Base-by-base conservation (phyloP, 1,139 yeast species). In the Kodamaea ohmeri region DNA sequence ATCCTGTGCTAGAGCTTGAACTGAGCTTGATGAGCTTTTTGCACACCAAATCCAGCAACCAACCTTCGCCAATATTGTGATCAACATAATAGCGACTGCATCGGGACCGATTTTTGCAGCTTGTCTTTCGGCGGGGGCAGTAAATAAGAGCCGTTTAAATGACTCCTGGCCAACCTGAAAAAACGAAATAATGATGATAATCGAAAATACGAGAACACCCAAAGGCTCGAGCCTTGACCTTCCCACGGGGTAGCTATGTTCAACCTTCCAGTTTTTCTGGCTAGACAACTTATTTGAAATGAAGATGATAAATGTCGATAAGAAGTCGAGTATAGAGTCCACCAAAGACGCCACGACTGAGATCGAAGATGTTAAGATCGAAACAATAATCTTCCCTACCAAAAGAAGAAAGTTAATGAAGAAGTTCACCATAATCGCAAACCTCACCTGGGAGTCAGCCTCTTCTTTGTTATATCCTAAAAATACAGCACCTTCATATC, bases 1-100 rank as follows among this genome's bases (percentile, higher is more conserved):
- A 60, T 85, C 95, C 55, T 83, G 92, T 1, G 92, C 88, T 39
- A 85, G 63, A 0, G 95, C 95, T 54, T 78, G 84, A 2, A 85
- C 83, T 0, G 89, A 78, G 12, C 84, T 76, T 9, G 88, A 80
- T 14, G 70, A 65, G 44, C 83, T 74, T n/a, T 68, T 63, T 21
- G 73, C 63, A 55, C 92, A 84, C 79, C 87, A 78, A 6, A 75
- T 26, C 70, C 76, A 85, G 52, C 88, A 80, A 1, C 66, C 71
- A 4, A 80, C 49, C 53, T 85, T 85, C 34, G 76, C 67, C 6
- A 75, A 50, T 9, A 85, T 79, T 0, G 94, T 85, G 12, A 73
- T 43, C 0, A 67, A 32, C 94, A 85, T 85, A 43, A 84, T 83
- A 1, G 55, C 41, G 2, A 77, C 58, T 0, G 90, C 76, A n/a